These are phyloP conservation scores for Haplosporangium sp. DNA, from an alignment of 371 early-diverging fungal genomes.

Conservation along the genomic window DNA sequence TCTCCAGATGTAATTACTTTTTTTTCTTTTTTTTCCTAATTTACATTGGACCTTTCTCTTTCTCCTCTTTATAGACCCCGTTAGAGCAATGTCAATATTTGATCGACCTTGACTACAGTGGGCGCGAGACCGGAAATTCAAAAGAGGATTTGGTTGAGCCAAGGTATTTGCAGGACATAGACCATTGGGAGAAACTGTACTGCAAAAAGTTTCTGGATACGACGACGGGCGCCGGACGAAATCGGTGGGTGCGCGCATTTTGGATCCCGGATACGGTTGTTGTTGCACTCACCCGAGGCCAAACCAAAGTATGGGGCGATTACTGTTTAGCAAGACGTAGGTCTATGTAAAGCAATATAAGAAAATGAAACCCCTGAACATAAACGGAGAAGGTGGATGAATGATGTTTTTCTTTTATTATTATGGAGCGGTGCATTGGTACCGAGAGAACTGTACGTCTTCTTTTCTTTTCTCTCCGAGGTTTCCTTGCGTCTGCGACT, in stretches of 20 bases:
- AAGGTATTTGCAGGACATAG: slow-evolving; percentile 44
- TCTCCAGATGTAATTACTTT: too few relatives aligned
- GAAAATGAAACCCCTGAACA: neutral
- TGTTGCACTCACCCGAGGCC: slow-evolving; percentile 43
- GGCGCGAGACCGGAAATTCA: slow-evolving; percentile 16
- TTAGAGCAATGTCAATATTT: slow-evolving; percentile 50
- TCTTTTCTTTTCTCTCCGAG: neutral
- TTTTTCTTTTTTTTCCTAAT: neutral
- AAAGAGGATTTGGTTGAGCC: slow-evolving; percentile 28
- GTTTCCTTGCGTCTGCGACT: too few relatives aligned
- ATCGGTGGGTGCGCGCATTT: slow-evolving; percentile 49
- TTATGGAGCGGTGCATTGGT: too few relatives aligned
- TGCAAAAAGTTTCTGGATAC: slow-evolving; percentile 49
- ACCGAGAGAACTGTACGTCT: neutral
- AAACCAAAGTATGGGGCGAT: slow-evolving; percentile 50
- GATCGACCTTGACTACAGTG: slow-evolving; percentile 47
- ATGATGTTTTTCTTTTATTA: neutral
- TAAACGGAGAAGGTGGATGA: neutral
- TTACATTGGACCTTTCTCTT: neutral
- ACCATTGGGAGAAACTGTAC: slow-evolving; percentile 44
- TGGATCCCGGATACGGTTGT: slow-evolving; percentile 45
- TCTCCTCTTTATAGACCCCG: slow-evolving; percentile 24
- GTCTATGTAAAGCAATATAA: neutral
- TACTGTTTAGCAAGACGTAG: slow-evolving; percentile 52
- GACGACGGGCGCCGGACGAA: slow-evolving; percentile 37